phyloP scores from a whole-genome alignment of 768 basidiomycete genomes.

The Phlebiopsis flavidoalba region DNA sequence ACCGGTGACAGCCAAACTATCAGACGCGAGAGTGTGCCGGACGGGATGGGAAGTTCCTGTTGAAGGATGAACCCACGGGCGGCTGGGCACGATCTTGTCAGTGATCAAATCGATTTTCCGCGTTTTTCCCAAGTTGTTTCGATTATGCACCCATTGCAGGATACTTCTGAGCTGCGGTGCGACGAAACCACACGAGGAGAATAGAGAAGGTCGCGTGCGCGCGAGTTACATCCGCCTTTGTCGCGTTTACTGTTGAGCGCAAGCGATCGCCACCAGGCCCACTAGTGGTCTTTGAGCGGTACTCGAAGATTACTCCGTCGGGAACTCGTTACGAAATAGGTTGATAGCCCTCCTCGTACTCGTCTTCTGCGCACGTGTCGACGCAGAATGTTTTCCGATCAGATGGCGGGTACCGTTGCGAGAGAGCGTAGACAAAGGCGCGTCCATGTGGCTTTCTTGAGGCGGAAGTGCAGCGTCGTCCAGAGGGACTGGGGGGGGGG shows the following conservation, averaged over 20 bases:
- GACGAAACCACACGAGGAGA: conserved; percentile 43
- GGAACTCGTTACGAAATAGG: conserved; percentile 47
- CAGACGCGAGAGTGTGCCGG: conserved; percentile 50
- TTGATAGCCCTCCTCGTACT: conserved; percentile 46
- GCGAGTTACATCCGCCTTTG: conserved; percentile 48
- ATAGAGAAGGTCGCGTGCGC: conserved; percentile 48
- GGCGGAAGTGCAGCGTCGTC: conserved; percentile 51
- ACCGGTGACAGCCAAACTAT: conserved; percentile 69
- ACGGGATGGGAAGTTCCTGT: conserved; percentile 44
- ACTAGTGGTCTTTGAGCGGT: conserved; percentile 37
- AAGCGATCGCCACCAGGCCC: conserved; percentile 51
- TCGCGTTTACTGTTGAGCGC: conserved; percentile 57
- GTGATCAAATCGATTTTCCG: conserved; percentile 47
- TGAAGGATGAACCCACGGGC: conserved; percentile 55
- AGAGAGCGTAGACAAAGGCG: conserved; percentile 42
- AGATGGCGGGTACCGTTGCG: conserved; percentile 20
- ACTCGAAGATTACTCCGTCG: conserved; percentile 33
- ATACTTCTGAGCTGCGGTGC: conserved; percentile 54
- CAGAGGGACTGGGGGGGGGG: conserved; percentile 44
- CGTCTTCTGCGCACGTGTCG: conserved; percentile 46
- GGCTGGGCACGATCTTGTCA: conserved; percentile 54
- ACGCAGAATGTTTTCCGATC: conserved; percentile 54
- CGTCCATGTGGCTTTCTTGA: conserved; percentile 43
- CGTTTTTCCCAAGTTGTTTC: conserved; percentile 48
- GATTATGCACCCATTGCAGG: conserved; percentile 62